Base-by-base conservation (phyloP, 129 eudicot genomes). In the Gnaphalium uliginosum region DNA sequence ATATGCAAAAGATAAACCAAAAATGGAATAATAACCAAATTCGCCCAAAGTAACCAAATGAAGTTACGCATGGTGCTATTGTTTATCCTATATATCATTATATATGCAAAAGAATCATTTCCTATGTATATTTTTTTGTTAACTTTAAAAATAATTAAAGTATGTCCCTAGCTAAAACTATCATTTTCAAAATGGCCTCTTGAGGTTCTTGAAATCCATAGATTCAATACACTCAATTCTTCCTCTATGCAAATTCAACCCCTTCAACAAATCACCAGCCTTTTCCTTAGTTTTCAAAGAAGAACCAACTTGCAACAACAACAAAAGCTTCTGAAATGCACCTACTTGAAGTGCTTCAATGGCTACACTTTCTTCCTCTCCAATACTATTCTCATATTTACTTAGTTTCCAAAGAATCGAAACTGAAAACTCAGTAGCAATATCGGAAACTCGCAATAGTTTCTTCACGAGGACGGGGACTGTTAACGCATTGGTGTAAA, bases 291-390 rank as follows among this genome's bases (percentile, higher is more conserved):
- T 83, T 39, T 46, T 64, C 41, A 76, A 82, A 21, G 75, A 79
- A 53, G 88, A 84, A 37, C 92, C 96, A 70, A 89, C 84, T 46
- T 89, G 96, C 69, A 89, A 72, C 7, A 89, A 29, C 82, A 89
- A 62, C 84, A 89, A 68, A 18, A 89, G 85, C 87, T 89, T 89
- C 75, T 89, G 96, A 79, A 89, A 87, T 33, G 87, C 90, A 25
- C 96, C 96, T 0, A 83, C 78, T 85, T 81, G 82, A 65, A 87
- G 81, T 15, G 90, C 92, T 79, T 85, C 90, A 17, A 73, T 79
- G 29, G 83, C 39, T 37, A 69, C 85, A 30, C 77, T 32, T 33
- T 65, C 84, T 30, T 78, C 85, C 5, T n/a, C 68, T 22, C 59
- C 85, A 41, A 59, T 22, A 56, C 78, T 68, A 33, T 79, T 70